Evolutionary conservation across 2,329 filamentous ascomycete species (phyloP), one percentile per base, ranked within the genome.

Genomic region (Penicillium sp.): DNA sequence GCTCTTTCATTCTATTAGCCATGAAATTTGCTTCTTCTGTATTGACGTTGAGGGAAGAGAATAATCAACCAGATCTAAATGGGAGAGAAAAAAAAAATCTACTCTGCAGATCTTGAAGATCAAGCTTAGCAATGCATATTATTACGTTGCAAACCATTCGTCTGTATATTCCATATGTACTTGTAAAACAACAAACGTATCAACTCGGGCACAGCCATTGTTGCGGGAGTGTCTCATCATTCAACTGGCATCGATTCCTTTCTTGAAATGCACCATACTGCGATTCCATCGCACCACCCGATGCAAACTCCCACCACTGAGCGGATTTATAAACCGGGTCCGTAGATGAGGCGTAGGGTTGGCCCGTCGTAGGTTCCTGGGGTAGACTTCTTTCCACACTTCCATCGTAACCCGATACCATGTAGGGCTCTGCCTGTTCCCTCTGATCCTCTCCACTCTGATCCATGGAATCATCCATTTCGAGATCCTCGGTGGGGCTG

Each of bases 371-470:
- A 3, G 56, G 54, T 30, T 64, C 56, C 18, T 46, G 44, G 3
- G 49, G 50, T 8, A 44, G 30, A 13, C 39, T 74, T 85, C 80
- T 72, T 41, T 72, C 71, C 41, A 82, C 78, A 40, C 84, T 66
- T 55, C 77, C 71, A 54, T 86, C 83, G 58, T 94, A 95, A 10
- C 88, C 88, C 5, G 79, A 82, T 32, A 77, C 63, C 76, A 95
- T 93, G 64, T 95, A 95, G 0, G 87, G 87, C 62, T 93, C 86
- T 26, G 76, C 78, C 44, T 51, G 39, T 16, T 47, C 46, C 9
- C 29, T 34, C 7, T 32, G 14, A 9, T 55, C 55, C 39, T 48
- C 56, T 22, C 50, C 17, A 23, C 39, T 43, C 30, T 48, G 59
- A 9, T 57, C 29, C 32, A 22, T 22, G 18, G 28, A 38, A 18